Evolutionary conservation across 805 yeast genomes (phyloP).

Genomic region (Lipomyces spencermartinsiae): DNA sequence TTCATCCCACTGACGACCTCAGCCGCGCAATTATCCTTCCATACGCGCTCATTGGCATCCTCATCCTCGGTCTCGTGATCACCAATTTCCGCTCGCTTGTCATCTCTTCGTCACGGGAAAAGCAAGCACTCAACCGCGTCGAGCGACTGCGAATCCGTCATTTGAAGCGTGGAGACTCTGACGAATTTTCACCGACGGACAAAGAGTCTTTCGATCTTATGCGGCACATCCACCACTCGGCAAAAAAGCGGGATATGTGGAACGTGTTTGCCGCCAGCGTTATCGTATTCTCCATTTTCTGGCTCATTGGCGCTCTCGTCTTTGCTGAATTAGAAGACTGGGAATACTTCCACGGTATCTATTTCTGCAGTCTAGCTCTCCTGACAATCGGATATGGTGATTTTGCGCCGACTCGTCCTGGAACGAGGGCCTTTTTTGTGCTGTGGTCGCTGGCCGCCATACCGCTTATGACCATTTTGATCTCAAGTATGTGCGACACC

Average conservation of each 20-base stretch:
- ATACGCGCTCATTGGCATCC: constrained; percentile 72
- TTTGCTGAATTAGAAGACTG: constrained; percentile 69
- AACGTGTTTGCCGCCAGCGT: constrained; percentile 6
- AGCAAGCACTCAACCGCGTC: constrained; percentile 67
- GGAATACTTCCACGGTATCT: constrained; percentile 73
- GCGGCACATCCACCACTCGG: constrained; percentile 54
- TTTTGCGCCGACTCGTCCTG: constrained; percentile 63
- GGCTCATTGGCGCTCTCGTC: constrained; percentile 75
- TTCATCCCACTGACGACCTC: constrained; percentile 59
- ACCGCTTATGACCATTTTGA: constrained; percentile 83
- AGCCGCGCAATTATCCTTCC: constrained; percentile 65
- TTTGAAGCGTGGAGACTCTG: constrained; percentile 39
- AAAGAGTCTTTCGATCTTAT: constrained; percentile 61
- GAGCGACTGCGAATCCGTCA: constrained; percentile 56
- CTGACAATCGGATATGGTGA: constrained; percentile 89
- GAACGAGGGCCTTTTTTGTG: constrained; percentile 76
- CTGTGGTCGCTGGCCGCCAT: constrained; percentile 83
- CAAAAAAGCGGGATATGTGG: constrained; percentile 43
- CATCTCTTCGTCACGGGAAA: constrained; percentile 64
- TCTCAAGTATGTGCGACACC: constrained; percentile 74
- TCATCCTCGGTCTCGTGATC: constrained; percentile 75
- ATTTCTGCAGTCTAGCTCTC: constrained; percentile 76
- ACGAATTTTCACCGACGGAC: not conserved
- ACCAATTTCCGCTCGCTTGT: constrained; percentile 72
- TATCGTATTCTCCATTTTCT: constrained; percentile 50